Conservation (phyloP, 1,139 yeast genomes). For the Yamadazyma friedrichii region DNA sequence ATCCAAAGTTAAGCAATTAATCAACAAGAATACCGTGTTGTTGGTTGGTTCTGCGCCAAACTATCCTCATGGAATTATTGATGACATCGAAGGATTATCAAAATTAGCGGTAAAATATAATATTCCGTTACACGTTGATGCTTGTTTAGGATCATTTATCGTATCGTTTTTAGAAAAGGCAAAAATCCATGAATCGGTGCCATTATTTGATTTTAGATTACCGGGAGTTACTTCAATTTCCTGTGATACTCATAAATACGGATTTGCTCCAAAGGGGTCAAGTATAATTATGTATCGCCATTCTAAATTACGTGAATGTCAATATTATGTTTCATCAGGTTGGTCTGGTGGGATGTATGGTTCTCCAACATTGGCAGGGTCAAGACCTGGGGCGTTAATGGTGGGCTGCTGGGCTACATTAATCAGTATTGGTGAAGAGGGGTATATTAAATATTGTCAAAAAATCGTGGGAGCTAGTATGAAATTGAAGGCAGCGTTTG, state of each 20-base stretch:
- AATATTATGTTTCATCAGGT: slow-evolving; percentile 77
- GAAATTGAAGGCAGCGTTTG: slow-evolving; percentile 51
- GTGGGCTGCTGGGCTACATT: slow-evolving; percentile 98
- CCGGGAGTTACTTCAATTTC: slow-evolving; percentile 97
- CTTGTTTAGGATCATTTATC: slow-evolving; percentile 90
- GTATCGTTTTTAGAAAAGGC: slow-evolving; percentile 76
- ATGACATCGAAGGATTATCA: slow-evolving; percentile 76
- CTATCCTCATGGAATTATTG: slow-evolving; percentile 94
- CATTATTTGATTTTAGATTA: slow-evolving; percentile 79
- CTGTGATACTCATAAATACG: slow-evolving; percentile 97
- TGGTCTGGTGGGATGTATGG: slow-evolving; percentile 98
- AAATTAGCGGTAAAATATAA: slow-evolving; percentile 59
- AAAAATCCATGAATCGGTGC: slow-evolving; percentile 46
- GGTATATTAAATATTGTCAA: slow-evolving; percentile 65
- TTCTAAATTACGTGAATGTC: slow-evolving; percentile 65
- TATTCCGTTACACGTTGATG: slow-evolving; percentile 91
- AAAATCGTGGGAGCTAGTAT: slow-evolving; percentile 68
- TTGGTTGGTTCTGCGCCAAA: slow-evolving; percentile 95
- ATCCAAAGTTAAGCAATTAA: slow-evolving; percentile 57
- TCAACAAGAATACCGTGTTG: slow-evolving; percentile 77
- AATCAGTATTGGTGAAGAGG: slow-evolving; percentile 73
- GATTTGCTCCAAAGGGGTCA: slow-evolving; percentile 97
- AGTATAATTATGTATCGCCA: slow-evolving; percentile 87
- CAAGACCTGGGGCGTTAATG: slow-evolving; percentile 94
- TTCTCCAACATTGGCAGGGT: slow-evolving; percentile 94